Evolutionary conservation across 2,329 filamentous ascomycete species (phyloP).

Genomic region (Chaetomiaceae sp.): DNA sequence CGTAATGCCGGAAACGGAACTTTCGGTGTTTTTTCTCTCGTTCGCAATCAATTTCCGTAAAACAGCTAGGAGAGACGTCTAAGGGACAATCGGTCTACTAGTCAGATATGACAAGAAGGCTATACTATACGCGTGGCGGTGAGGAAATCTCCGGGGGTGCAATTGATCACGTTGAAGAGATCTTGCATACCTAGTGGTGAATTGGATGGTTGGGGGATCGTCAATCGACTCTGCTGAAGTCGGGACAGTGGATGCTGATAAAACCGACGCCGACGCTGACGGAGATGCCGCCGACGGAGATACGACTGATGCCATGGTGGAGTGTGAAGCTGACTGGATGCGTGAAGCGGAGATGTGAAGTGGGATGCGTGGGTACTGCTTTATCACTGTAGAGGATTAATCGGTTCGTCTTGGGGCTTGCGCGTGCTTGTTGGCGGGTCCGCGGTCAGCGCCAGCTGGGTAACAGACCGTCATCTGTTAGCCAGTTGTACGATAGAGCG

Average conservation of each 20-base stretch:
- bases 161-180: constrained; percentile 1
- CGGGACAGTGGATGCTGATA: too few species aligned
- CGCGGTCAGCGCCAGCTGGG: too few species aligned
- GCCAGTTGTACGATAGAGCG: too few species aligned
- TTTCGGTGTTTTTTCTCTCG: constrained; percentile 7
- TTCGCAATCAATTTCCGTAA: constrained; percentile 10
- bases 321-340: too few species aligned
- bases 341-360: too few species aligned
- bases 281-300: too few species aligned
- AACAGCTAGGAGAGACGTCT: constrained; percentile 13
- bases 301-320: background rate
- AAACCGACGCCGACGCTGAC: too few species aligned
- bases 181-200: constrained; percentile 1
- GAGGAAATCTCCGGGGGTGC: background rate
- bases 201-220: background rate
- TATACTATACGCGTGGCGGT: constrained; percentile 7
- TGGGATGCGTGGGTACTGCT: too few species aligned
- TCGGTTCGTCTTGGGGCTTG: too few species aligned
- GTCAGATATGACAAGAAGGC: background rate
- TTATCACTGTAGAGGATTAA: too few species aligned
- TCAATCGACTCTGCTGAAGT: background rate
- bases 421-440: too few species aligned
- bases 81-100: constrained; percentile 3
- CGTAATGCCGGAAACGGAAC: constrained; percentile 16
- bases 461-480: too few species aligned